These are phyloP conservation scores for Tephrocybe sp. DNA, from an alignment of 768 basidiomycete species.

Conservation along the genomic window DNA sequence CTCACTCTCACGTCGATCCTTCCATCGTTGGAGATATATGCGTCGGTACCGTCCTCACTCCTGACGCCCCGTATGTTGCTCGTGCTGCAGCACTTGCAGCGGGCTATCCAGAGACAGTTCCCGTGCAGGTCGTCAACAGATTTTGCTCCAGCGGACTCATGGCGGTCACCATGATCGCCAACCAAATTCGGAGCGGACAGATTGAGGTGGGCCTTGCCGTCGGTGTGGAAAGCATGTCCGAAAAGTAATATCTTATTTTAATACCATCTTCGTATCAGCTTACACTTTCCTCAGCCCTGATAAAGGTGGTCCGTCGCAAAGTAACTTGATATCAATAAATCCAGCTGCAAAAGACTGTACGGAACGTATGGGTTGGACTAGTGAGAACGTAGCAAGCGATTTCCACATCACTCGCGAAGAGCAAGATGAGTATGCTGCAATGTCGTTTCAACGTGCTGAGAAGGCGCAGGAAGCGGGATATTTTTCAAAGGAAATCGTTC, in stretches of 20 bases:
- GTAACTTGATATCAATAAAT: conserved; percentile 58
- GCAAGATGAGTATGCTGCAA: conserved; percentile 73
- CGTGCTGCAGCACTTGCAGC: conserved; percentile 75
- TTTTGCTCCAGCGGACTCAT: conserved; percentile 88
- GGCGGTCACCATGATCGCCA: conserved; percentile 74
- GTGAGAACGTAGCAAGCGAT: conserved; percentile 79
- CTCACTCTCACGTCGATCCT: conserved; percentile 59
- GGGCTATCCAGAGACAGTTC: conserved; percentile 75
- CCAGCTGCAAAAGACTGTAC: conserved; percentile 57
- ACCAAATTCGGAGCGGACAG: conserved; percentile 74
- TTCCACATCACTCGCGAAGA: conserved; percentile 69
- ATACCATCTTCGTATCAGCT: not conserved
- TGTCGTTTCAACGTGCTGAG: conserved; percentile 79
- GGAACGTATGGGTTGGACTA: conserved; percentile 87
- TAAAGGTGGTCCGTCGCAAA: conserved; percentile 55
- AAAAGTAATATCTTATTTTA: conserved; percentile 48
- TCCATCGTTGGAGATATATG: conserved; percentile 71
- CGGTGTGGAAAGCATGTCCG: conserved; percentile 86
- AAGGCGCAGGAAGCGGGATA: conserved; percentile 63
- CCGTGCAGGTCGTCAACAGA: conserved; percentile 71
- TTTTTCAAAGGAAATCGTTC: conserved; percentile 71
- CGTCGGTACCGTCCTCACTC: conserved; percentile 73
- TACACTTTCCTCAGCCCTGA: conserved; percentile 48
- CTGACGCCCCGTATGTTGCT: conserved; percentile 65
- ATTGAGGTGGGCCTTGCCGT: conserved; percentile 78